phyloP scores from a whole-genome alignment of 2,329 filamentous ascomycete genomes.

The Xenoacremonium recifei region DNA sequence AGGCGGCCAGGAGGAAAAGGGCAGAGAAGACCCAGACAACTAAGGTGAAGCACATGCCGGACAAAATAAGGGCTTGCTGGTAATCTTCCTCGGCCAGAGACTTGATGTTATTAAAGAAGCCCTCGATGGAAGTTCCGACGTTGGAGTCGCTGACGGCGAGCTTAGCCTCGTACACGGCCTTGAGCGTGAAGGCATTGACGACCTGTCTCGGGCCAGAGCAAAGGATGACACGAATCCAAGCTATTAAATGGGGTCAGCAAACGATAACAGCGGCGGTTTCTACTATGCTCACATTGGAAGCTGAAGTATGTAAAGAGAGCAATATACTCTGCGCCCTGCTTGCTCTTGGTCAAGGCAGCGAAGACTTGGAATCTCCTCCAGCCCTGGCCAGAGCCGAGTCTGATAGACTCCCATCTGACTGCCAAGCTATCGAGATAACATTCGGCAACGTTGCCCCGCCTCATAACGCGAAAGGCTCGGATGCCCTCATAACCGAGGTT shows the following conservation, averaged over 20 bases:
- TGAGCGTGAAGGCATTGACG: constrained; percentile 86
- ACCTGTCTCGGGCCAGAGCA: constrained; percentile 91
- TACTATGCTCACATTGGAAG: constrained; percentile 53
- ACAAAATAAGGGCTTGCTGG: constrained; percentile 78
- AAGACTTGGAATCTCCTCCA: constrained; percentile 93
- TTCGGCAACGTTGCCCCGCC: constrained; percentile 80
- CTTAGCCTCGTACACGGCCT: constrained; percentile 75
- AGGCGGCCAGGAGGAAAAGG: constrained; percentile 70
- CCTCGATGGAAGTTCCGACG: constrained; percentile 63
- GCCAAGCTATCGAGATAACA: constrained; percentile 89
- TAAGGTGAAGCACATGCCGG: constrained; percentile 89
- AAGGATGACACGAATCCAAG: constrained; percentile 83
- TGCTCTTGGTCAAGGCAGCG: constrained; percentile 84
- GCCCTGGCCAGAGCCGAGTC: constrained; percentile 71
- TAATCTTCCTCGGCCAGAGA: constrained; percentile 70
- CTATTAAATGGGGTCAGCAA: constrained; percentile 40
- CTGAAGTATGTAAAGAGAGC: constrained; percentile 89
- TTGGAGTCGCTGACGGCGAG: constrained; percentile 54
- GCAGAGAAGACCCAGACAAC: constrained; percentile 85
- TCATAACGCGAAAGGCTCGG: constrained; percentile 77
- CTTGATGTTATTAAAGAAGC: constrained; percentile 82
- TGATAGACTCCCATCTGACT: constrained; percentile 78
- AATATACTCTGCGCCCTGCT: constrained; percentile 86
- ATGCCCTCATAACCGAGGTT: constrained; percentile 80
- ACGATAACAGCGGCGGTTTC: background rate